Base-by-base conservation (phyloP, 192 early-diverging fungal species). In the Powellomyces hirtus region DNA sequence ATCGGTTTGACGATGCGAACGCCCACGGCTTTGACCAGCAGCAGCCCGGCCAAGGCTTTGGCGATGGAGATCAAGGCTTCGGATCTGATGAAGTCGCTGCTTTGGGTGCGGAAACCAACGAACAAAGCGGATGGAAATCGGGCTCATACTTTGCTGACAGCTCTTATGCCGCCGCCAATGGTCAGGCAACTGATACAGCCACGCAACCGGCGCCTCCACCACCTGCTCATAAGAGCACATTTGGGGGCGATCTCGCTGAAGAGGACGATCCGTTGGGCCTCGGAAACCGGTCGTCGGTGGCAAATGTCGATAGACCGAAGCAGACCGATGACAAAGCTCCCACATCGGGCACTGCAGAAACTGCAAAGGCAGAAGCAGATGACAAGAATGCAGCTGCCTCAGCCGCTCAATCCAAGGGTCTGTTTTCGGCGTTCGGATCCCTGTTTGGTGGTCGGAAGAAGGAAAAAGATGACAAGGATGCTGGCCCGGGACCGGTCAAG, bases 401-500 rank as follows among this genome's bases (percentile, higher is more conserved):
- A 40, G 61, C 36, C 24, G 42, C 13, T 14, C 29, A 51, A 24
- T 59, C 65, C 1, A 20, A 42, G 20, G 67, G 67, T 18, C 62
- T 74, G 38, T 75, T 82, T 69, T 33, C 62, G 2, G 70, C 66
- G 2, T 45, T 80, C 11, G 68, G 69, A 18, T 79, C 80, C 7
- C 45, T 82, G 30, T 75, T 79, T 66, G 53, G 56, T 6, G 74
- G 66, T 11, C 67, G 77, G 26, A 64, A 59, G 35, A 75, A 63
- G 16, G 49, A 24, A 49, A 50, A 35, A 44, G 44, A 10, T n/a
- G 22, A 30, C 46, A 52, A 37, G 46, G 53, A 34, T 24, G n/a
- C n/a, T n/a, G n/a, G n/a, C n/a, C n/a, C n/a, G n/a, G 74, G 64
- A 52, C 78, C 86, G 2, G 77, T 84, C 49, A 89, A 90, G 70